A percentile compares a stretch with the other conserved stretches of the same genome.
These are phyloP conservation scores for Bipolaris sorokiniana DNA, from an alignment of 2,329 filamentous ascomycete genomes.

Conservation along the genomic window DNA sequence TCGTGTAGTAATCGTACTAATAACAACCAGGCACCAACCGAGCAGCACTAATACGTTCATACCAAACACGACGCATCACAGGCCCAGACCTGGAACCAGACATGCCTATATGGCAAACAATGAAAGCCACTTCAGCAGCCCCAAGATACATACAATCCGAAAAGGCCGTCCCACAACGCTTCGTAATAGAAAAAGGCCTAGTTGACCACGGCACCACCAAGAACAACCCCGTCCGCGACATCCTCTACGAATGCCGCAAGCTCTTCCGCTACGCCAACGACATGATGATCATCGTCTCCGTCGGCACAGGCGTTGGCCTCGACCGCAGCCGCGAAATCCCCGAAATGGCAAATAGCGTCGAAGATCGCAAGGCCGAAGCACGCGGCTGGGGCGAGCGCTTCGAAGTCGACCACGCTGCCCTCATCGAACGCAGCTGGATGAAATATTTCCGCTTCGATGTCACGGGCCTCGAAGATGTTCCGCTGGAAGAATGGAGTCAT, in stretches of 20 bases:
- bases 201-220: constrained; percentile 42
- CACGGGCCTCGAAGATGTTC: constrained; percentile 32
- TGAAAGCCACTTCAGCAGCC: constrained; percentile 33
- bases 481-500: constrained; percentile 39
- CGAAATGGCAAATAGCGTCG: constrained; percentile 39
- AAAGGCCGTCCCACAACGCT: constrained; percentile 20
- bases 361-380: constrained; percentile 29
- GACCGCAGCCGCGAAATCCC: constrained; percentile 23
- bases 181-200: constrained; percentile 37
- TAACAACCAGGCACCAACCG: constrained; percentile 25
- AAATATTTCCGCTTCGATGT: constrained; percentile 45
- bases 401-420: constrained; percentile 28
- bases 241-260: constrained; percentile 40
- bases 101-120: constrained; percentile 36
- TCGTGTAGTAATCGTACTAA: neutral
- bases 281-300: constrained; percentile 41
- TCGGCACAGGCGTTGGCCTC: constrained; percentile 35
- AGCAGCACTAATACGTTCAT: constrained; percentile 40
- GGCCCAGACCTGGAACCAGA: constrained; percentile 37
- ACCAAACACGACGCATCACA: constrained; percentile 38
- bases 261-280: constrained; percentile 41
- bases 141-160: constrained; percentile 32
- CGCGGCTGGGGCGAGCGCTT: constrained; percentile 30
- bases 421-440: constrained; percentile 40
- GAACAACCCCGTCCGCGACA: constrained; percentile 42